Evolutionary conservation across 495 filamentous ascomycete species (phyloP), one percentile per base, ranked within the genome.

Genomic region (Talaromyces borbonicus): DNA sequence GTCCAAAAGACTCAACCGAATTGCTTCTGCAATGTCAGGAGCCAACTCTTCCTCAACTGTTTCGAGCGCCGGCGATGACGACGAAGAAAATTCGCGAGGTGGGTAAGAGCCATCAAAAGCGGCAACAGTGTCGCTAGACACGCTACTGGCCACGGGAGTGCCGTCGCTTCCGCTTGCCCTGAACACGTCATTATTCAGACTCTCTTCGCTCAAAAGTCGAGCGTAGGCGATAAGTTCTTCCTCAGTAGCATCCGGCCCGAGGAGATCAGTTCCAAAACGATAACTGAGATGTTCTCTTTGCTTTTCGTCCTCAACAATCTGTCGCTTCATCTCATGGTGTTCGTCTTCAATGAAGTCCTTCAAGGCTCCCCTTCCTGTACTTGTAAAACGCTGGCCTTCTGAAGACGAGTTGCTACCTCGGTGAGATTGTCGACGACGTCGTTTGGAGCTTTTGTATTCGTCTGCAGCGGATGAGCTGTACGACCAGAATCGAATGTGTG

Each of bases 141-240:
- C 63, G 52, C 73, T 50, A 52, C 70, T 66, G 32, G 59, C 43
- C 46, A 66, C 48, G 54, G 72, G 72, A 16, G 67, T 76, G 5
- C 75, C 75, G 11, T 64, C 61, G 15, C 65, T 59, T 27, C 77
- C 69, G 18, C 62, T 67, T 8, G 71, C 70, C 39, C 78, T 78
- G 47, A 77, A 67, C 49, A 80, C 74, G 18, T 87, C 81, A 16
- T 63, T 67, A 44, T 71, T 65, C 41, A 80, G 81, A 0, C 79
- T 65, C 61, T 98, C 93, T 53, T 90, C 75, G 38, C 87, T 94
- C 15, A 98, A 65, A 69, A 97, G 77, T 43, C 82, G 79, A 2
- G 90, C 92, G 60, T 97, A 98, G 9, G 80, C 83, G 24, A 98
- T 51, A 31, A 90, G 77, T 55, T 98, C 88, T 49, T 96, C 90